Evolutionary conservation across 352 stramenopile genomes (phyloP).

Genomic region (Phytopythium boreale): DNA sequence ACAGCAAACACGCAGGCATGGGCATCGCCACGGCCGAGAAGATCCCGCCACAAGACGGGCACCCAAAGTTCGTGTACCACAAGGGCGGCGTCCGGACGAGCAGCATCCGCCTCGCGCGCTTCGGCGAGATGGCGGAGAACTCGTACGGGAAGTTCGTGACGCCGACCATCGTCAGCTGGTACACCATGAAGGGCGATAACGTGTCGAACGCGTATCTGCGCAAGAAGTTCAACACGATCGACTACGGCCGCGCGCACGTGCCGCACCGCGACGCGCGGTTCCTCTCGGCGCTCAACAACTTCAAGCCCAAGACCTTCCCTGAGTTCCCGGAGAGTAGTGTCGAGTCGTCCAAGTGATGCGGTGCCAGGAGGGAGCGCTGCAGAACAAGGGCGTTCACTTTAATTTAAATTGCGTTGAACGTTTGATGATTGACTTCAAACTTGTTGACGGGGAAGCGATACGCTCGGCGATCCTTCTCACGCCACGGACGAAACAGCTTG

Average conservation of each 20-base stretch:
- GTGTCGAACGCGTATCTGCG: background rate
- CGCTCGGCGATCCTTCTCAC: too few species aligned
- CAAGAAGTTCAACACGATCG: background rate
- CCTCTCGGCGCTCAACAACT: background rate
- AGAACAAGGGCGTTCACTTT: too few species aligned
- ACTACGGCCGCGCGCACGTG: background rate
- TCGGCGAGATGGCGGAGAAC: slow-evolving; percentile 8
- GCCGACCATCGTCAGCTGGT: slow-evolving; percentile 13
- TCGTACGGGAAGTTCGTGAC: slow-evolving; percentile 6
- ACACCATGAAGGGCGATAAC: slow-evolving; percentile 17
- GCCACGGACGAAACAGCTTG: too few species aligned
- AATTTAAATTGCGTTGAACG: too few species aligned
- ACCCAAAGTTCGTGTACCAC: slow-evolving; percentile 15
- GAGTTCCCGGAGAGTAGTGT: background rate
- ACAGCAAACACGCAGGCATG: too few species aligned
- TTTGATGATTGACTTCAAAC: too few species aligned
- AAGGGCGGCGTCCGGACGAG: slow-evolving; percentile 1
- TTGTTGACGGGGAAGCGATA: too few species aligned
- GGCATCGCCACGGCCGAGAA: background rate
- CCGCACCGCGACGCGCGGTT: background rate
- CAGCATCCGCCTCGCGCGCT: slow-evolving; percentile 8
- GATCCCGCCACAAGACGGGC: background rate
- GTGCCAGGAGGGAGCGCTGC: too few species aligned
- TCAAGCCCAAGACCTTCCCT: background rate
- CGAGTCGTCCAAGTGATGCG: background rate